Conservation (phyloP, 1,284 basidiomycete genomes). For the Butyriboletus appendiculatus region DNA sequence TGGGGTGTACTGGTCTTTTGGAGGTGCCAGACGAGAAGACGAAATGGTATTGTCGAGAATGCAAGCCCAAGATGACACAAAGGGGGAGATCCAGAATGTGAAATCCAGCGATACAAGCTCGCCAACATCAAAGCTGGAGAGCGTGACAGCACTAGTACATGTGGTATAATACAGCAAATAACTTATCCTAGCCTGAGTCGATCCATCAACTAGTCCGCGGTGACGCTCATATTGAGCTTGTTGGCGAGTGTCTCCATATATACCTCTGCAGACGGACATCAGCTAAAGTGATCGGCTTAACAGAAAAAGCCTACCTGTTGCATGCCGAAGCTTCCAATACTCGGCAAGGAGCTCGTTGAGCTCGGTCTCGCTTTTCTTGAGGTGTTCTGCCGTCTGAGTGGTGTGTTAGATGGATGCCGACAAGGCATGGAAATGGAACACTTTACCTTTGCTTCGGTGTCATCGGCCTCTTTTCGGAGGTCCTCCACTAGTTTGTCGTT, state of each 20-base stretch:
- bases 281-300: conserved; percentile 6
- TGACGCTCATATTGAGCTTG: conserved; percentile 59
- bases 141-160: conserved; percentile 10
- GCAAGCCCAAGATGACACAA: conserved; percentile 38
- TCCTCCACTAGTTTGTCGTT: conserved; percentile 78
- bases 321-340: conserved; percentile 79
- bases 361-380: conserved; percentile 71
- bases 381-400: conserved; percentile 69
- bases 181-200: conserved; percentile 12
- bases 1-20: conserved; percentile 65
- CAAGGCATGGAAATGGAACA: neutral
- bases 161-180: conserved; percentile 23
- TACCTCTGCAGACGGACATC: conserved; percentile 49
- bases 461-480: conserved; percentile 64
- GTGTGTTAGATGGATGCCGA: neutral
- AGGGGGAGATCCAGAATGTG: conserved; percentile 29
- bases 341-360: conserved; percentile 76
- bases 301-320: conserved; percentile 55
- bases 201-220: conserved; percentile 34
- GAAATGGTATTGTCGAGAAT: conserved; percentile 76
- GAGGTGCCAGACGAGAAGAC: conserved; percentile 57
- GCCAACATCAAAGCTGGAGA: neutral
- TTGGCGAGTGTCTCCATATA: conserved; percentile 82
- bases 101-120: conserved; percentile 7
- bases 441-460: conserved; percentile 60